phyloP scores from a whole-genome alignment of 495 filamentous ascomycete genomes.

The Cercophora newfieldiana region DNA sequence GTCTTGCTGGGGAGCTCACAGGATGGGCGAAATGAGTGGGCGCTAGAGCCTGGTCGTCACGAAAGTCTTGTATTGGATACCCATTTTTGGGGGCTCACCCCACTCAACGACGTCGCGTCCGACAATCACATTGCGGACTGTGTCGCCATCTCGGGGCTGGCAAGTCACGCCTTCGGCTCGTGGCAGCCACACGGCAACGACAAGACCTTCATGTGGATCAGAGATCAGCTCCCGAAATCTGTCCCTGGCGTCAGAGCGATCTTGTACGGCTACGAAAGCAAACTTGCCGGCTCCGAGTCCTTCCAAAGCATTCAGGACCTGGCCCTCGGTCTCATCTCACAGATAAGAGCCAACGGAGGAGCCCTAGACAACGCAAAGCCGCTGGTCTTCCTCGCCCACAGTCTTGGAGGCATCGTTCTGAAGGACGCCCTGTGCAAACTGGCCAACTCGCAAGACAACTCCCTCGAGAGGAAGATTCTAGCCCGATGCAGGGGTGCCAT shows the following conservation, averaged over 20 bases:
- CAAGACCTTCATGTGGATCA: constrained; percentile 35
- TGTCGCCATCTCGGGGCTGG: constrained; percentile 26
- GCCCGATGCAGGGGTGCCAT: constrained; percentile 27
- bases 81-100: not conserved
- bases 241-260: constrained; percentile 27
- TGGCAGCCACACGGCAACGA: constrained; percentile 25
- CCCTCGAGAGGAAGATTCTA: constrained; percentile 6
- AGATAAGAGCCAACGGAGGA: constrained; percentile 2
- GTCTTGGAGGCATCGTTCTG: constrained; percentile 38
- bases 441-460: not conserved
- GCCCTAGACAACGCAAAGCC: constrained; percentile 17
- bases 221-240: constrained; percentile 31
- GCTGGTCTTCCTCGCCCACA: constrained; percentile 38
- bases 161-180: constrained; percentile 20
- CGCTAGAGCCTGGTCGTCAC: not conserved
- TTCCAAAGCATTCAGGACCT: constrained; percentile 28
- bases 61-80: not conserved
- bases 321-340: constrained; percentile 9
- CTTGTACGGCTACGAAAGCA: constrained; percentile 34
- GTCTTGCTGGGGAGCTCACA: not conserved
- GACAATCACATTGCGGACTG: constrained; percentile 10
- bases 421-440: constrained; percentile 30
- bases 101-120: not conserved
- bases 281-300: constrained; percentile 11
- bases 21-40: not conserved